These are phyloP conservation scores for Aspergillus funiculosus DNA, from an alignment of 495 filamentous ascomycete genomes.

Conservation along the genomic window DNA sequence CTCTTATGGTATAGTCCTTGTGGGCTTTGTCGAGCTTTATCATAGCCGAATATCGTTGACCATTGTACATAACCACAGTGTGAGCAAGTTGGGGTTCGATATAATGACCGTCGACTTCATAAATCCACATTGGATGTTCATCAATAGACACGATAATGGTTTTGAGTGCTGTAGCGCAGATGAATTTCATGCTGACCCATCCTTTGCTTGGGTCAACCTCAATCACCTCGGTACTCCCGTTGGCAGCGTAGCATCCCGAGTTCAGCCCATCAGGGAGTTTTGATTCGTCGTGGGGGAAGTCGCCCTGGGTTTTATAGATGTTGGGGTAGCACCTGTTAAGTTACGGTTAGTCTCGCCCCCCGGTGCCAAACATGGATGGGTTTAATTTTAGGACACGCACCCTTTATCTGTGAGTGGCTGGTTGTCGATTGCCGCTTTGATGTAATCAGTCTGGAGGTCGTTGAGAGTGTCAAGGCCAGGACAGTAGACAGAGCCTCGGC, in stretches of 20 bases:
- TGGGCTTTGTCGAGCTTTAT: constrained; percentile 32
- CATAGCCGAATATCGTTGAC: constrained; percentile 36
- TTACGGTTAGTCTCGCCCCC: too few relatives aligned
- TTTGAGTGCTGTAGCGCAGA: constrained; percentile 37
- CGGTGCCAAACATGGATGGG: too few relatives aligned
- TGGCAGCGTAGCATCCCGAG: too few relatives aligned
- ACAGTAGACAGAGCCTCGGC: constrained; percentile 47
- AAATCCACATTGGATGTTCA: constrained; percentile 38
- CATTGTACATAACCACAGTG: constrained; percentile 26
- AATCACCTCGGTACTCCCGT: constrained; percentile 31
- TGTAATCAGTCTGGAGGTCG: constrained; percentile 20
- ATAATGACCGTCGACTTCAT: constrained; percentile 36
- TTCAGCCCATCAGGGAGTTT: too few relatives aligned
- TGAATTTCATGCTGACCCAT: constrained; percentile 47
- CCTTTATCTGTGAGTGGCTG: constrained; percentile 45
- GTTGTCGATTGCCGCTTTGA: constrained; percentile 28
- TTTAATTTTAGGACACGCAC: constrained; percentile 22
- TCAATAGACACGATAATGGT: constrained; percentile 39
- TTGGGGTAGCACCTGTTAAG: constrained; percentile 7
- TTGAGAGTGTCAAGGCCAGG: constrained; percentile 34
- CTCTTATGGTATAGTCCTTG: constrained; percentile 29
- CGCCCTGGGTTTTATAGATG: constrained; percentile 8
- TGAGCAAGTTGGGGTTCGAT: constrained; percentile 33
- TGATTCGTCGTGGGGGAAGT: too few relatives aligned
- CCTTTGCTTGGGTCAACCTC: constrained; percentile 26